Base-by-base conservation (phyloP, 2,329 filamentous ascomycete species). In the Dactylellina cionopaga region DNA sequence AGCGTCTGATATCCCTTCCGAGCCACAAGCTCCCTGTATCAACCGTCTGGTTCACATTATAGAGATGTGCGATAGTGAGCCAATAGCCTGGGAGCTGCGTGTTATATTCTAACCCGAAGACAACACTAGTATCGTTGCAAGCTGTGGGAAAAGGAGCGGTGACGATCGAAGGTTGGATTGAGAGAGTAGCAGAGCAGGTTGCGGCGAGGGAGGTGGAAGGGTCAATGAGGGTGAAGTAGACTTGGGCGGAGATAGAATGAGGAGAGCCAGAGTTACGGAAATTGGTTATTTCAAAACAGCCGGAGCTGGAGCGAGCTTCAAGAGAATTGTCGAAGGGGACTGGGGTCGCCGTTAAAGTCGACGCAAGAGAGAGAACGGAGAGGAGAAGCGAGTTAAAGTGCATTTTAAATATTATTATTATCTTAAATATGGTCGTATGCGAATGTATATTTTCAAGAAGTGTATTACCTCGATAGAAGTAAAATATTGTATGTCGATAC, bases 31-130 rank as follows among this genome's bases (percentile, higher is more conserved):
- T 52, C 6, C 58, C 66, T 5, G 33, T 43, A 41, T 71, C 66
- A 5, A 64, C 58, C 1, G 66, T 71, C 44, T 71, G 52, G 25
- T 71, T 71, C 4, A 37, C 46, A 24, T 71, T 64, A 43, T 63
- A 63, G n/a, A 64, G 13, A 58, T 71, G 66, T 17, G 56, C 51
- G 2, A 71, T 15, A 7, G 25, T 43, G 11, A 71, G 39, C 37
- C 24, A 64, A 5, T 71, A 71, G 1, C 66, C 66, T 6, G 66
- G 66, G 10, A 63, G 35, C 1, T 29, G 29, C 10, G 49, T 31
- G 3, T 58, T 63, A 46, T 63, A 63, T 39, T 71, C 31, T 2
- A 71, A 24, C 5, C 56, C 58, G n/a, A 71, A 71, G 22, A 44
- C 25, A 5, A 71, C 56, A 4, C 10, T 51, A 5, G 56, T 59